Base-by-base conservation (phyloP, 306 rosid species). In the Mimosa pudica region DNA sequence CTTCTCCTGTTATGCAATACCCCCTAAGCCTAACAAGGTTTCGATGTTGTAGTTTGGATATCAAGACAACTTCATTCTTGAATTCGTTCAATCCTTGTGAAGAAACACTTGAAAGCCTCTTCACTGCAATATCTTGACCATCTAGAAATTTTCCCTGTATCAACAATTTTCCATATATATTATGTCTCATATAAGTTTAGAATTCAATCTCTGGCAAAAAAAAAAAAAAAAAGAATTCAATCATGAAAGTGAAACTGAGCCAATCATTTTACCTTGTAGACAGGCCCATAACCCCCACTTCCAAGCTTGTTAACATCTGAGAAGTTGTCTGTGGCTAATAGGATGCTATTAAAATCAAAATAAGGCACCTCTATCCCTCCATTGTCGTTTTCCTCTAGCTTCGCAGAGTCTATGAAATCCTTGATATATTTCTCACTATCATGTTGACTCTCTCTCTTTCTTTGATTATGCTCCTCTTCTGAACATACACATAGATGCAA, bases 231-330 rank as follows among this genome's bases (percentile, higher is more conserved):
- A n/a, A 60, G 14, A 52, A 58, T 1, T 46, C 5, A 2, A 35
- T 3, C n/a, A 12, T 20, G 60, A 1, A 5, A 12, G 12, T 20
- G 55, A 14, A 10, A 12, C 70, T 36, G 48, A 12, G 17, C 30
- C 8, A 10, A 12, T 74, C 8, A 84, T 5, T 3, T 3, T 38
- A 38, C 87, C 87, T 80, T 84, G 80, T 80, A 89, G 49, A 89
- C 88, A 16, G 88, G 78, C 7, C 92, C 92, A 38, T 82, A 86
- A 11, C 92, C 92, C 30, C 89, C 92, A 18, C 44, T 76, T 62
- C 89, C 88, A 0, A 88, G 77, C 74, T 84, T 84, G 33, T 85
- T 85, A 35, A 52, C 69, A 17, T 82, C 76, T 24, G 90, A 86
- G 73, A 89, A 89, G 71, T 80, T 72, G 52, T 82, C 65, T 13